phyloP scores from a whole-genome alignment of 2,329 filamentous ascomycete genomes.

The Aspergillus puulaauensis region DNA sequence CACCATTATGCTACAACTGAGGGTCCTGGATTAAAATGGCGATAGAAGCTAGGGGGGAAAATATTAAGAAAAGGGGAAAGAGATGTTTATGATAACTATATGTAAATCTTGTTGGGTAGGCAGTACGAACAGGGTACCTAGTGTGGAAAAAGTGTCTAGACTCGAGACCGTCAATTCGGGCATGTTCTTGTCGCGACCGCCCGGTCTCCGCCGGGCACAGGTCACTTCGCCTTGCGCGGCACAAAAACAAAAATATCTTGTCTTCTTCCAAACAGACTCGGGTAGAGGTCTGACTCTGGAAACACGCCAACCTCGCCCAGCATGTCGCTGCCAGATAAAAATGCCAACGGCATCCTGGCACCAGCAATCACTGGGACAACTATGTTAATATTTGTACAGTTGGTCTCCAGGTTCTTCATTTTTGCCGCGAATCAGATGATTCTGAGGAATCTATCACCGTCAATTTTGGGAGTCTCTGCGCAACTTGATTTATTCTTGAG shows the following conservation, averaged over 20 bases:
- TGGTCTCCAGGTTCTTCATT: conserved; percentile 82
- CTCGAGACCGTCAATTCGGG: background rate
- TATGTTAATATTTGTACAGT: conserved; percentile 82
- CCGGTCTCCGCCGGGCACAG: background rate
- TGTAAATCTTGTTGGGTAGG: too few relatives aligned
- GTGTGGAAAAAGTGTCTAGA: background rate
- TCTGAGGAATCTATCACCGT: conserved; percentile 81
- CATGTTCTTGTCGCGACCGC: background rate
- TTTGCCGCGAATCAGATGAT: conserved; percentile 91
- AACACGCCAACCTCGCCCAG: background rate
- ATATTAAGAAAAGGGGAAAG: background rate
- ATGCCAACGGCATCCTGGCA: conserved; percentile 23
- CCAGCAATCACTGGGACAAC: conserved; percentile 68
- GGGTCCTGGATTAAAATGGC: background rate
- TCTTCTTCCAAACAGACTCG: background rate
- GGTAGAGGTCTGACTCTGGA: background rate
- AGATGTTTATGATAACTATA: background rate
- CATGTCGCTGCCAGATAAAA: conserved; percentile 21
- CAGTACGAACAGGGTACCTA: background rate
- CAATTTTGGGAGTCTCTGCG: conserved; percentile 78
- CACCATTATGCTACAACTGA: background rate
- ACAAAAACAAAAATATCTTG: background rate
- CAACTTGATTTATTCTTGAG: conserved; percentile 93
- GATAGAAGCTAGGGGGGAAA: background rate
- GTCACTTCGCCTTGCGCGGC: background rate